A percentile compares a stretch with the other conserved stretches of the same genome.
Conservation (phyloP, 257 asterid species). For the Solanum pinnatisectum region DNA sequence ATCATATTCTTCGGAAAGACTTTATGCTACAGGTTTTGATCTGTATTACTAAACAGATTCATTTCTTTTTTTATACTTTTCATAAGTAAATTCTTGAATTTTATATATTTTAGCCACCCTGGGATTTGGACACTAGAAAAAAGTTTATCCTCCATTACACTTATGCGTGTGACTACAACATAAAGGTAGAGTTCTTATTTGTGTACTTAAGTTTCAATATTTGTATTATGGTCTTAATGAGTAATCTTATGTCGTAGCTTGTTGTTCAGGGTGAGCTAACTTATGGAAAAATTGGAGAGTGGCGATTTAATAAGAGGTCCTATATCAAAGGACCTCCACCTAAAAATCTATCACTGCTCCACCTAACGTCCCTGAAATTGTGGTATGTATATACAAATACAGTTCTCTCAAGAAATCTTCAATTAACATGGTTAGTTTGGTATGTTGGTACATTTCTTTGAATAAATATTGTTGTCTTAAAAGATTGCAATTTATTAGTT, state of each 20-base stretch:
- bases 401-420: background rate
- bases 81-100: background rate
- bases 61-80: background rate
- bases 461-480: background rate
- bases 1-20: conserved; percentile 42
- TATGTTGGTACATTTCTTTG: background rate
- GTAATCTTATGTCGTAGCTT: background rate
- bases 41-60: background rate
- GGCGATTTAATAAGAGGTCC: conserved; percentile 59
- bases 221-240: background rate
- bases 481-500: background rate
- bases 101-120: conserved; percentile 52
- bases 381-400: conserved; percentile 28
- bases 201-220: background rate
- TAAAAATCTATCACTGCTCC: conserved; percentile 54
- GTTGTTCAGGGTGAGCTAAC: conserved; percentile 52
- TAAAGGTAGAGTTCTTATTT: conserved; percentile 29
- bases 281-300: conserved; percentile 43
- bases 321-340: conserved; percentile 34
- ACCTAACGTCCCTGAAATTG: conserved; percentile 56
- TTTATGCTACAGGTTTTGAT: conserved; percentile 60
- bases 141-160: conserved; percentile 56
- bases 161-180: conserved; percentile 49
- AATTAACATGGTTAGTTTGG: background rate
- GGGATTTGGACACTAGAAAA: conserved; percentile 38